Conservation (phyloP, 2,329 filamentous ascomycete genomes). For the Apiospora pterosperma region DNA sequence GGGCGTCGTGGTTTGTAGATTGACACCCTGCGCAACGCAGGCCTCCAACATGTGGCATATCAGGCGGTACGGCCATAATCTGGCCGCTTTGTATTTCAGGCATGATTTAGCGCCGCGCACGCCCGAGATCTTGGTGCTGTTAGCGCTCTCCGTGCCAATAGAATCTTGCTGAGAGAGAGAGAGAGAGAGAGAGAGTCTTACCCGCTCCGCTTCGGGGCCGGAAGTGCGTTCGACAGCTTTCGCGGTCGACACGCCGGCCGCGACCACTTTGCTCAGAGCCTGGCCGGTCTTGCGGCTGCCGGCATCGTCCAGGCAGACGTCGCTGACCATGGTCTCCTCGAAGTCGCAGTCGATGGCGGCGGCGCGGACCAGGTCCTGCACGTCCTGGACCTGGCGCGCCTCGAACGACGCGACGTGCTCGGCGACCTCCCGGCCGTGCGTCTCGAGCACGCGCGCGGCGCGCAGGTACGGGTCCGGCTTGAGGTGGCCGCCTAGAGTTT, state of each 20-base stretch:
- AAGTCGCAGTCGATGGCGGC: conserved; percentile 8
- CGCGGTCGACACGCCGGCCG: not conserved
- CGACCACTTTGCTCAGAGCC: not conserved
- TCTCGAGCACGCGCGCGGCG: not conserved
- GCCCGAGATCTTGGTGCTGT: conserved; percentile 6
- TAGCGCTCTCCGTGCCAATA: not conserved
- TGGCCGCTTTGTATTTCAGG: conserved; percentile 3
- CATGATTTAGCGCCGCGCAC: conserved; percentile 7
- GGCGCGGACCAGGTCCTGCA: conserved; percentile 1
- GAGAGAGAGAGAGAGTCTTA: no score
- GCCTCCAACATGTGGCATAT: conserved; percentile 2
- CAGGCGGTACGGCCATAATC: conserved; percentile 9
- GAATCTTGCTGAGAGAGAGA: not conserved
- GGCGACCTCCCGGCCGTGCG: conserved; percentile 6
- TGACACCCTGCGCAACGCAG: conserved; percentile 4
- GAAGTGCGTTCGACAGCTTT: not conserved
- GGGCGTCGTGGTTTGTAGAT: conserved; percentile 9
- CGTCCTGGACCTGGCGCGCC: not conserved
- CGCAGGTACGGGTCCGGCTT: conserved; percentile 7
- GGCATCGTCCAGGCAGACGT: conserved; percentile 8
- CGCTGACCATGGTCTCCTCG: conserved; percentile 6
- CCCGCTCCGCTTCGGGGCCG: not conserved
- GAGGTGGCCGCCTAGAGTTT: conserved; percentile 8
- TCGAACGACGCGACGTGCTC: conserved; percentile 7
- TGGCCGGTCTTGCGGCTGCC: not conserved